Evolutionary conservation across 352 stramenopile species (phyloP).

Genomic region (Phytopythium boreale): DNA sequence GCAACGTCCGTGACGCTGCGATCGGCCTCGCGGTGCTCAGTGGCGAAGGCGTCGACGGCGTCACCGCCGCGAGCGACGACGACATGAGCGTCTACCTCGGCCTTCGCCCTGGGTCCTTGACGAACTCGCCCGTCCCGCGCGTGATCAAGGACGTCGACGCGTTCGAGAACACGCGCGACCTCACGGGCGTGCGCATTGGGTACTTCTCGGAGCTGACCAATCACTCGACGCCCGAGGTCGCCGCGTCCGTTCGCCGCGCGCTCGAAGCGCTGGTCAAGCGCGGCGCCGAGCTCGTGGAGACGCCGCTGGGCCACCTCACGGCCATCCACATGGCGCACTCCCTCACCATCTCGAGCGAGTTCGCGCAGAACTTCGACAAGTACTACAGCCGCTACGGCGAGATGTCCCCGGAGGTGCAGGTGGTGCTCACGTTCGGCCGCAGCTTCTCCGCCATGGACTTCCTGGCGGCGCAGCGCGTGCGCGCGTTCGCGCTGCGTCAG

Average conservation of each 20-base stretch:
- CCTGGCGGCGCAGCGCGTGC: conserved; percentile 80
- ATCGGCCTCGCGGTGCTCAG: conserved; percentile 86
- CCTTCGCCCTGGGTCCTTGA: neutral
- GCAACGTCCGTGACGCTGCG: conserved; percentile 71
- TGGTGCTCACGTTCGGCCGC: conserved; percentile 69
- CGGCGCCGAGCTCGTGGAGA: conserved; percentile 73
- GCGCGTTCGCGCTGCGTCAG: conserved; percentile 75
- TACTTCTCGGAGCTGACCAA: conserved; percentile 78
- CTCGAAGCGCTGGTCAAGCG: conserved; percentile 46
- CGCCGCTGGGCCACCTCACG: conserved; percentile 71
- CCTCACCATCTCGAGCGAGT: conserved; percentile 81
- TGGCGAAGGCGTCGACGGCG: conserved; percentile 31
- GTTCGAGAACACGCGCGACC: conserved; percentile 55
- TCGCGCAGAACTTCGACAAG: conserved; percentile 68
- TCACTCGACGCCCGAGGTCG: conserved; percentile 64
- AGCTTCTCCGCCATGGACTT: conserved; percentile 75
- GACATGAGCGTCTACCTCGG: conserved; percentile 9
- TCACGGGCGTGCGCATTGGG: conserved; percentile 70
- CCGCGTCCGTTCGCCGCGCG: conserved; percentile 34
- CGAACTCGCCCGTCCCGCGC: conserved; percentile 22
- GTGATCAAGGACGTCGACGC: conserved; percentile 39
- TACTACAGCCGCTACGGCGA: conserved; percentile 53
- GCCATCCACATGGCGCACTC: conserved; percentile 79
- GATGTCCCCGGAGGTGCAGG: conserved; percentile 70
- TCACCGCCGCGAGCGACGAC: neutral